Conservation (phyloP, 192 early-diverging fungal species). For the Obelidium mucronatum region DNA sequence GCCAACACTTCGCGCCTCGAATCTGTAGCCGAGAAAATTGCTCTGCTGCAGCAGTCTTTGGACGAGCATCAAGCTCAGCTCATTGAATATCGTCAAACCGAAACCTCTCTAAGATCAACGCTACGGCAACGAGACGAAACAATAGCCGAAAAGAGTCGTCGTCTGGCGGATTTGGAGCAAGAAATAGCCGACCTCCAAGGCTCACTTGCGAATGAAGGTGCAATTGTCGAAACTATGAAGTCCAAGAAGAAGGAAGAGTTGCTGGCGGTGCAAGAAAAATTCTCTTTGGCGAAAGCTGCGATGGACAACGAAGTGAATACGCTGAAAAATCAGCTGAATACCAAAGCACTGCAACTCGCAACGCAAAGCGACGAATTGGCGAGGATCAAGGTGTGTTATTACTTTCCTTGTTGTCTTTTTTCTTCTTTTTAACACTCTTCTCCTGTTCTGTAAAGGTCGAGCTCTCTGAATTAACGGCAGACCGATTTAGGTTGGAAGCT, state of each 20-base stretch:
- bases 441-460: constrained; percentile 33
- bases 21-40: constrained; percentile 54
- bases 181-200: constrained; percentile 30
- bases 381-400: constrained; percentile 38
- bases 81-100: constrained; percentile 43
- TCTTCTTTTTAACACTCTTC: neutral
- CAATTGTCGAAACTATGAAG: constrained; percentile 41
- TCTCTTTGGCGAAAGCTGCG: constrained; percentile 47
- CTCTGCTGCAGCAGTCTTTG: constrained; percentile 49
- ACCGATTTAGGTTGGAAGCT: constrained; percentile 46
- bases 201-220: constrained; percentile 31
- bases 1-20: constrained; percentile 51
- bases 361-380: constrained; percentile 42
- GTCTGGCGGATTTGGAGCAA: constrained; percentile 34
- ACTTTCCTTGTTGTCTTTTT: neutral
- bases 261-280: constrained; percentile 58
- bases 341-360: constrained; percentile 35
- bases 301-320: constrained; percentile 55
- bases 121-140: constrained; percentile 49
- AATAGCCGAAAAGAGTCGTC: constrained; percentile 39
- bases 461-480: constrained; percentile 48
- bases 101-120: constrained; percentile 34
- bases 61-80: constrained; percentile 54
- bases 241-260: constrained; percentile 58
- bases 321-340: constrained; percentile 47